These are phyloP conservation scores for Tricladium varicosporioides DNA, from an alignment of 2,329 filamentous ascomycete species.

Conservation along the genomic window DNA sequence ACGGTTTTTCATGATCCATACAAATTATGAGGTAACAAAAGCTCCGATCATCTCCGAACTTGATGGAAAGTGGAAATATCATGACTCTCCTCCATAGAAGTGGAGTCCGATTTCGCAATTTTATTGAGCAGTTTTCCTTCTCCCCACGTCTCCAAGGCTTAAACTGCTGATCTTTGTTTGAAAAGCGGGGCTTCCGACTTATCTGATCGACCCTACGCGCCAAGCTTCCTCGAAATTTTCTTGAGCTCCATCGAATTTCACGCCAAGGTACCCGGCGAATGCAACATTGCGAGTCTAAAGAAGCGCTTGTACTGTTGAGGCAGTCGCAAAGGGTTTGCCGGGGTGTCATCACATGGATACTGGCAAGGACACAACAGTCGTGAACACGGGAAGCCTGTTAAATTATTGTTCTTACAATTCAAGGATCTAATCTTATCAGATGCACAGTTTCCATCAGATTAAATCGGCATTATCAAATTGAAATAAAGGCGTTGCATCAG, in stretches of 20 bases:
- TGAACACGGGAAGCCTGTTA: neutral
- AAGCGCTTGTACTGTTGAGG: too few relatives aligned
- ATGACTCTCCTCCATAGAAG: neutral
- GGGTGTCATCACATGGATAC: too few relatives aligned
- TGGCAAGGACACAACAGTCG: neutral
- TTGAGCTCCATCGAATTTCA: too few relatives aligned
- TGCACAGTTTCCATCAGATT: neutral
- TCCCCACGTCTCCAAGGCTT: neutral
- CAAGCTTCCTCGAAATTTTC: too few relatives aligned
- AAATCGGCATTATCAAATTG: neutral
- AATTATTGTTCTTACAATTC: neutral
- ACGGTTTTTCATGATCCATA: neutral
- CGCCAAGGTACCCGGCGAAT: too few relatives aligned
- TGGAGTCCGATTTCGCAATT: neutral
- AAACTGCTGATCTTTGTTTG: neutral
- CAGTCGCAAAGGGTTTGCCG: too few relatives aligned
- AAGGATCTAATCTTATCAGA: slow-evolving; percentile 5
- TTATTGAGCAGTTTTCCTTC: neutral
- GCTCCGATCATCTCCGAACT: slow-evolving; percentile 4
- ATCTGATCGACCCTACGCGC: neutral
- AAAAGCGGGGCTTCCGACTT: neutral
- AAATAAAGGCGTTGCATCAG: neutral
- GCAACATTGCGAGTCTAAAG: too few relatives aligned
- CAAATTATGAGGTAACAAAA: neutral
- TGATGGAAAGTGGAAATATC: neutral